Percentiles rank a stretch among this genome's conserved stretches.
Conservation (phyloP, 1,284 basidiomycete genomes). For the Meripilus lineatus region DNA sequence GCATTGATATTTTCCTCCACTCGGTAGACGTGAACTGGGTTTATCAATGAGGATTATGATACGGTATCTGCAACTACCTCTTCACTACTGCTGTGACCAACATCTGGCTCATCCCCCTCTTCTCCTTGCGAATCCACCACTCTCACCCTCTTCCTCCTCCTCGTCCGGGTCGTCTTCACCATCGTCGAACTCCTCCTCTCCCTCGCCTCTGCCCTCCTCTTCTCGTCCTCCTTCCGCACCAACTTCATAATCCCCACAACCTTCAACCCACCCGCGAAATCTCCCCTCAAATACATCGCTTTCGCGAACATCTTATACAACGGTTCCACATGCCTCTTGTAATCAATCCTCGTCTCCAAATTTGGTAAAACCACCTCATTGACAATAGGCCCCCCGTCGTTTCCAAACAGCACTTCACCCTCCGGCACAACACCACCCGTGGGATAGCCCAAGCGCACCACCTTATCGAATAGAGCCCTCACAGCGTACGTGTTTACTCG, state of each 20-base stretch:
- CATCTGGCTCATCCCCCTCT: too few species aligned
- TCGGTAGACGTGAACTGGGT: too few species aligned
- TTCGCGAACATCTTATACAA: constrained; percentile 69
- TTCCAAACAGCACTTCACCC: constrained; percentile 15
- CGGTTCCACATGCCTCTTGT: constrained; percentile 52
- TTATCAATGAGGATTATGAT: too few species aligned
- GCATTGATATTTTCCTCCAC: too few species aligned
- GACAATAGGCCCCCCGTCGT: constrained; percentile 1
- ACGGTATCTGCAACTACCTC: too few species aligned
- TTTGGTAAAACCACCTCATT: constrained; percentile 27
- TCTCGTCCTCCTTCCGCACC: constrained; percentile 24
- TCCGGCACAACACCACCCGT: constrained; percentile 20
- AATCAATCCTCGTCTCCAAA: constrained; percentile 38
- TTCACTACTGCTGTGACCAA: too few species aligned
- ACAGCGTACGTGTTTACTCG: constrained; percentile 38
- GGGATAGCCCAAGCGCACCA: constrained; percentile 55
- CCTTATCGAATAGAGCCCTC: constrained; percentile 53
- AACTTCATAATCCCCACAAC: constrained; percentile 53
- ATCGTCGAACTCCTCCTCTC: too few species aligned
- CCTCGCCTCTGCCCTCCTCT: background rate
- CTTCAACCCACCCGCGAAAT: constrained; percentile 44
- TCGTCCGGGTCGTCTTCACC: too few species aligned
- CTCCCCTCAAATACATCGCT: constrained; percentile 50
- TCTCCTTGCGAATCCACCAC: too few species aligned
- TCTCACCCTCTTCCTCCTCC: too few species aligned